Evolutionary conservation across 441 rosid genomes (phyloP).

Genomic region (Populus trichocarpa): DNA sequence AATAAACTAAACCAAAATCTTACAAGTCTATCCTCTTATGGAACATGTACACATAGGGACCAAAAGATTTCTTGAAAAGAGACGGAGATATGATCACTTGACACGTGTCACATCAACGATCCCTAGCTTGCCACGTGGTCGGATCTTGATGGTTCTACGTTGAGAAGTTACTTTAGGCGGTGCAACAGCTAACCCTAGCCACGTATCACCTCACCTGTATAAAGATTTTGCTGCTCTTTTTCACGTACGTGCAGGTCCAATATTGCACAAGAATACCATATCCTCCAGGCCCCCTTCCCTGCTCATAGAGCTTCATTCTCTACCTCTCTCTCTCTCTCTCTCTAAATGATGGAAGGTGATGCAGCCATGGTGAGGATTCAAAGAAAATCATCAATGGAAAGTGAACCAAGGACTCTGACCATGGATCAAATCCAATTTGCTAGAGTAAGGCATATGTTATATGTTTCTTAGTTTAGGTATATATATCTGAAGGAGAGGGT

Average conservation of each 20-base stretch:
- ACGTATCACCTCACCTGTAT: neutral
- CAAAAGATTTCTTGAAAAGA: neutral
- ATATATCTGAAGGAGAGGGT: no score
- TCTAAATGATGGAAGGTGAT: neutral
- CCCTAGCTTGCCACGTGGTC: slow-evolving; percentile 7
- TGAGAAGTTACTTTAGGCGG: slow-evolving; percentile 26
- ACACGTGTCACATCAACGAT: slow-evolving; percentile 8
- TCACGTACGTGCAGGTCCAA: neutral
- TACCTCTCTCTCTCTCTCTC: neutral
- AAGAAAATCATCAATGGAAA: slow-evolving; percentile 42
- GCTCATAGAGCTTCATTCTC: neutral
- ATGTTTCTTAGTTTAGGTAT: no score
- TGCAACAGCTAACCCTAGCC: neutral
- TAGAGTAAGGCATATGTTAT: slow-evolving; percentile 27
- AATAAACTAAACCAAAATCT: neutral
- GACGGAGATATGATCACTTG: neutral
- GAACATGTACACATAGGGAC: neutral
- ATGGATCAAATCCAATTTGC: slow-evolving; percentile 40
- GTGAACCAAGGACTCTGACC: slow-evolving; percentile 48
- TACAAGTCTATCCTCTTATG: neutral
- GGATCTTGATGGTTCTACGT: neutral
- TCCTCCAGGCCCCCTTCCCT: neutral
- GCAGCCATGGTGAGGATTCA: slow-evolving; percentile 16
- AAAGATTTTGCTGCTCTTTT: neutral
- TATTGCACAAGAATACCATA: neutral